Percentiles rank a stretch among this genome's conserved stretches.
phyloP scores from a whole-genome alignment of 2,329 filamentous ascomycete species.

The Talaromyces verruculosus region DNA sequence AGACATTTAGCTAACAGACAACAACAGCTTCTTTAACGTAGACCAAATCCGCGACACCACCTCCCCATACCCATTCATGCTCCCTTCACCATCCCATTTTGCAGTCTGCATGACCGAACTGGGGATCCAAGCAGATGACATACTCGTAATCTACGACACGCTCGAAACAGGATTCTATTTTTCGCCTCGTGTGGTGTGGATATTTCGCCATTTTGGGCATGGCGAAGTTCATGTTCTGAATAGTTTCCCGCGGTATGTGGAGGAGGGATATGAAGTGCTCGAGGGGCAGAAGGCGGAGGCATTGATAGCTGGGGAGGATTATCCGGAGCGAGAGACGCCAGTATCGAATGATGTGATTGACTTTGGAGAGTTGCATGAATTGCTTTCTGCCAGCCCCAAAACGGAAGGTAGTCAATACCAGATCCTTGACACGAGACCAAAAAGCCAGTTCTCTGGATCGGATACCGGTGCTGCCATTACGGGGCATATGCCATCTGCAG shows the following conservation, averaged over 20 bases:
- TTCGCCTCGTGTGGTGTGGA: conserved; percentile 34
- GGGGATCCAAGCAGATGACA: conserved; percentile 27
- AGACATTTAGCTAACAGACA: conserved; percentile 1
- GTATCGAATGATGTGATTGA: neutral
- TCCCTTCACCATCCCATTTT: conserved; percentile 29
- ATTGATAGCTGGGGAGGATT: neutral
- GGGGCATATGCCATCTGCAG: conserved; percentile 31
- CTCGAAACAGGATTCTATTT: conserved; percentile 32
- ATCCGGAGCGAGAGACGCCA: neutral
- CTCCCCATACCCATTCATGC: conserved; percentile 33
- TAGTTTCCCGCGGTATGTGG: conserved; percentile 30
- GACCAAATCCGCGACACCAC: conserved; percentile 26
- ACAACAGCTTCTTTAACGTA: conserved; percentile 33
- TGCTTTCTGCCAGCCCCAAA: neutral
- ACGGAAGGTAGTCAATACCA: conserved; percentile 15
- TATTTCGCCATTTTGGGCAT: conserved; percentile 31
- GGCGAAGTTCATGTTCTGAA: conserved; percentile 32
- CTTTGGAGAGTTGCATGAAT: neutral
- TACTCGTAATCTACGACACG: conserved; percentile 34
- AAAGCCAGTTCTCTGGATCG: conserved; percentile 26
- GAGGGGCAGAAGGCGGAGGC: conserved; percentile 6
- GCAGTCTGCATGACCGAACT: conserved; percentile 25
- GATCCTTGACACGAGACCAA: conserved; percentile 28
- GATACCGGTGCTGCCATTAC: conserved; percentile 24
- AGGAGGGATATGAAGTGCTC: conserved; percentile 25